These are phyloP conservation scores for Brassica cretica DNA, from an alignment of 345 rosid genomes.

Conservation along the genomic window DNA sequence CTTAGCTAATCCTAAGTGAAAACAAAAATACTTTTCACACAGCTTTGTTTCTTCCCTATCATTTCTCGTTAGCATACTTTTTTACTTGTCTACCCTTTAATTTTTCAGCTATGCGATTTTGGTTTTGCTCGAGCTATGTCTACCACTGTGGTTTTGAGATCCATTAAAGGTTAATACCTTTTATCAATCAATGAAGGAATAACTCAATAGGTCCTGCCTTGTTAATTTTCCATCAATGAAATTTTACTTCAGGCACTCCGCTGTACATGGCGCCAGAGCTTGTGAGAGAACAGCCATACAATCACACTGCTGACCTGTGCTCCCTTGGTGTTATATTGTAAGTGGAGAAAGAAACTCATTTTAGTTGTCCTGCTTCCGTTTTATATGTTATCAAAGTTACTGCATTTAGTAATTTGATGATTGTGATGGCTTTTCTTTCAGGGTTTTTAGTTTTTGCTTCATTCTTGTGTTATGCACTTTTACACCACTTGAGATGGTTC, in stretches of 20 bases:
- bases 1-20: neutral
- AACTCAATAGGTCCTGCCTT: constrained; percentile 10
- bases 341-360: constrained; percentile 24
- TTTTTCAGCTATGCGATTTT: constrained; percentile 89
- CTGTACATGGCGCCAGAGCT: constrained; percentile 98
- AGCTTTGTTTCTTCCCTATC: neutral
- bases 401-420: constrained; percentile 46
- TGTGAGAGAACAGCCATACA: constrained; percentile 95
- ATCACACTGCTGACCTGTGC: constrained; percentile 97
- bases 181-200: constrained; percentile 6
- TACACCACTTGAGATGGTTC: constrained; percentile 5
- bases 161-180: constrained; percentile 75
- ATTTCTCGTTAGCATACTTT: neutral
- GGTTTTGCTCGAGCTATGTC: constrained; percentile 99
- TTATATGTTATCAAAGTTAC: constrained; percentile 34
- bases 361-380: constrained; percentile 17
- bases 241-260: constrained; percentile 75
- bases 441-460: neutral
- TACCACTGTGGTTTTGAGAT: constrained; percentile 85
- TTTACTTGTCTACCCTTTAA: neutral
- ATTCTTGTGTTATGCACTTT: constrained; percentile 14
- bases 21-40: neutral
- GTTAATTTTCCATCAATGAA: neutral
- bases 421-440: constrained; percentile 17
- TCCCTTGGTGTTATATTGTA: constrained; percentile 99